Evolutionary conservation across 1,284 basidiomycete genomes (phyloP), one percentile per base, ranked within the genome.

Genomic region (Pseudomicrostroma phylloplanum): DNA sequence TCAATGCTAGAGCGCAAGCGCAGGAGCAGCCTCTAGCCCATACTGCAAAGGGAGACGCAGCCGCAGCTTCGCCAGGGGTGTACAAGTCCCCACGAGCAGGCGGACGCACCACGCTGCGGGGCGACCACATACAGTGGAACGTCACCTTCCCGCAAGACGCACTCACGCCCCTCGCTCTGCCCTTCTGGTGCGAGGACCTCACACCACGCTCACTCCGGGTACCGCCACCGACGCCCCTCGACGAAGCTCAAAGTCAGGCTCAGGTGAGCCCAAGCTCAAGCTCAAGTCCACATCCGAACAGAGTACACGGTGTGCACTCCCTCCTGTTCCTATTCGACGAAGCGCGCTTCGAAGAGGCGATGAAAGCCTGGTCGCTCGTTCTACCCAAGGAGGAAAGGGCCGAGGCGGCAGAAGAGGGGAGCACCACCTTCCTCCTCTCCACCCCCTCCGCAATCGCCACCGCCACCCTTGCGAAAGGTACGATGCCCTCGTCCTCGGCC

Each of bases 131-230:
- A 49, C 40, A 43, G 23, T 73, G 69, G 69, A 66, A 71, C 15
- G 71, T 71, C 39, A 68, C 68, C 12, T 73, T 73, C 42, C 71
- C 71, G 9, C 23, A 21, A 2, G 56, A 61, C 40, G 21, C 67
- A 6, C 61, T 62, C 30, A 25, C 51, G 1, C 19, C 69, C 26
- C 62, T 65, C 13, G 58, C 57, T 11, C 65, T 65, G 2, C 71
- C 71, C 1, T 73, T 73, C 55, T 73, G 65, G 63, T 71, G 70
- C 54, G 63, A 69, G 2, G 71, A 73, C 48, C 51, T 71, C 11
- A 73, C 68, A 1, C 67, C 69, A 1, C 59, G 70, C 8, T 21
- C 61, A 1, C 58, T 56, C 57, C 51, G 64, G 48, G 71, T 69
- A 2, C 71, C 69, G 1, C 43, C 51, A 15, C 53, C 41, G 36